These are phyloP conservation scores for Colletotrichum sp. DNA, from an alignment of 2,329 filamentous ascomycete genomes.

Conservation along the genomic window DNA sequence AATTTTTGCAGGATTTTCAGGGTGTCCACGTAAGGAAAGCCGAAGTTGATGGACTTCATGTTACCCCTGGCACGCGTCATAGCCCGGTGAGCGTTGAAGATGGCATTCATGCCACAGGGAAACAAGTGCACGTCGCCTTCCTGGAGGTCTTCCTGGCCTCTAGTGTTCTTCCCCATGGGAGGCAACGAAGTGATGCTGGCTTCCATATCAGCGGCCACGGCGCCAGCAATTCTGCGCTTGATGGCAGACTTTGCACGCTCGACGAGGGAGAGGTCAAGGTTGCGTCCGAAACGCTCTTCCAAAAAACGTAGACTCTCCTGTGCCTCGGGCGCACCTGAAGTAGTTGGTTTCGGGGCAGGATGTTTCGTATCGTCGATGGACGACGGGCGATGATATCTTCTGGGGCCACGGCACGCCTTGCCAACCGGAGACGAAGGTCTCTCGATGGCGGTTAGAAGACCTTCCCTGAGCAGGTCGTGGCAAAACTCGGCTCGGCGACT, in stretches of 20 bases:
- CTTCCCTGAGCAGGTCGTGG: constrained; percentile 74
- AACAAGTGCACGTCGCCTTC: constrained; percentile 91
- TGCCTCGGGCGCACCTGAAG: constrained; percentile 38
- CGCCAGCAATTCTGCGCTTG: constrained; percentile 85
- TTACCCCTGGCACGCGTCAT: constrained; percentile 69
- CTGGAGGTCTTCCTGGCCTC: constrained; percentile 68
- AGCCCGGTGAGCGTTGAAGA: constrained; percentile 84
- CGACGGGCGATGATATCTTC: constrained; percentile 72
- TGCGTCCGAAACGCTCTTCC: constrained; percentile 93
- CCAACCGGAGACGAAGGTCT: constrained; percentile 29
- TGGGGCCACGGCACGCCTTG: constrained; percentile 71
- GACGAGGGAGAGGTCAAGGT: constrained; percentile 81
- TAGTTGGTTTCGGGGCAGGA: constrained; percentile 23
- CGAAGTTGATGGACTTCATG: constrained; percentile 84
- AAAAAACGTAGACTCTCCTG: constrained; percentile 81
- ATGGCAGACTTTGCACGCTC: constrained; percentile 86
- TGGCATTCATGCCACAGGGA: constrained; percentile 92
- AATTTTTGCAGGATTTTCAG: constrained; percentile 96
- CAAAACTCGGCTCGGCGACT: constrained; percentile 93
- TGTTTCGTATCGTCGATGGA: constrained; percentile 41
- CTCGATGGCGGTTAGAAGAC: constrained; percentile 51
- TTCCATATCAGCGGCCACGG: constrained; percentile 75
- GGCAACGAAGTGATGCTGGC: constrained; percentile 58
- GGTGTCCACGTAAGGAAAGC: constrained; percentile 98
- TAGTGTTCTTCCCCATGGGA: constrained; percentile 51